These are phyloP conservation scores for Guadua angustifolia DNA, from an alignment of 176 grass and related monocot species.

Conservation along the genomic window DNA sequence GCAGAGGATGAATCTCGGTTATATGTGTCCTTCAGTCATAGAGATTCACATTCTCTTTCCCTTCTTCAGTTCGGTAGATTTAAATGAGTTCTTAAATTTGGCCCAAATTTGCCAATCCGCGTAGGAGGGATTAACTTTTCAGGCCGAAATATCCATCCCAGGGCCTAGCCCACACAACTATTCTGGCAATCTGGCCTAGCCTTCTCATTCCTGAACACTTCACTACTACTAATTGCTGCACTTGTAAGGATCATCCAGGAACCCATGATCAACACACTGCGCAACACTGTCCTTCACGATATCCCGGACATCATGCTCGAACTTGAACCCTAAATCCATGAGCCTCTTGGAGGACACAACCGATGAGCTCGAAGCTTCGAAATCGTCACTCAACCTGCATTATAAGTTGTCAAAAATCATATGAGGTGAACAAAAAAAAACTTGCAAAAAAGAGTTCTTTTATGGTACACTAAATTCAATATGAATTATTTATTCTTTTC, in stretches of 20 bases:
- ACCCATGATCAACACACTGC: conserved; percentile 50
- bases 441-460: not conserved
- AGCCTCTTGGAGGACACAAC: conserved; percentile 65
- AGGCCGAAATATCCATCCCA: too few species aligned
- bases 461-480: too few species aligned
- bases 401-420: not conserved
- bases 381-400: conserved; percentile 46
- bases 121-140: not conserved
- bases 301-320: conserved; percentile 30
- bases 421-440: not conserved
- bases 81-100: not conserved
- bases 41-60: too few species aligned
- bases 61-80: not conserved
- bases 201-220: too few species aligned
- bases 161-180: not conserved
- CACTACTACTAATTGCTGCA: not conserved
- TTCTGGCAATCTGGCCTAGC: not conserved
- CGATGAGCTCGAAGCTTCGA: conserved; percentile 39
- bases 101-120: not conserved
- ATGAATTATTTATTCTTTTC: too few species aligned
- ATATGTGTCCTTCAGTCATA: too few species aligned
- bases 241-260: conserved; percentile 29
- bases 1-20: too few species aligned
- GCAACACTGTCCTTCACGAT: conserved; percentile 43
- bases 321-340: conserved; percentile 68